Percentiles rank a stretch among this genome's conserved stretches.
These are phyloP conservation scores for Candida gorgasii DNA, from an alignment of 805 yeast genomes.

Conservation along the genomic window DNA sequence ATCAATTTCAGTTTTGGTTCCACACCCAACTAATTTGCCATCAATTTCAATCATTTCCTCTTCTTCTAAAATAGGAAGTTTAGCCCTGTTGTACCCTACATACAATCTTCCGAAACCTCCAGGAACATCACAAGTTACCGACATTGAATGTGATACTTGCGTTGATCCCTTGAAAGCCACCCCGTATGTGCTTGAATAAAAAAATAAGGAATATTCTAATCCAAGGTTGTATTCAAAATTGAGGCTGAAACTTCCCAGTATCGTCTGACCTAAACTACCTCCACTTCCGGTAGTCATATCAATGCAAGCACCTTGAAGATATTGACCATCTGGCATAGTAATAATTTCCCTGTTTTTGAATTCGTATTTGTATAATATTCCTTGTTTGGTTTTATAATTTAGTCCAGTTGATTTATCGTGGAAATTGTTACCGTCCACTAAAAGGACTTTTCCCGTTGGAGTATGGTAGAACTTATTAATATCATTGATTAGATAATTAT, in stretches of 20 bases:
- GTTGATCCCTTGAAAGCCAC: background rate
- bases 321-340: background rate
- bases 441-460: background rate
- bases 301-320: conserved; percentile 10
- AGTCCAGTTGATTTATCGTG: conserved; percentile 1
- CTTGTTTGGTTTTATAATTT: conserved; percentile 3
- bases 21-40: background rate
- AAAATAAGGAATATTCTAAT: background rate
- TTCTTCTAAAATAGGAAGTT: conserved; percentile 3
- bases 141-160: background rate
- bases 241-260: conserved; percentile 1
- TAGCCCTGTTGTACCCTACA: conserved; percentile 1
- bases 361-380: conserved; percentile 1
- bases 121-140: conserved; percentile 8
- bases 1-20: background rate
- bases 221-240: background rate
- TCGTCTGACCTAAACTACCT: conserved; percentile 6
- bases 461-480: conserved; percentile 4
- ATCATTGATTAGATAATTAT: conserved; percentile 4
- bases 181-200: conserved; percentile 3
- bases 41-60: background rate
- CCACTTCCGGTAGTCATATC: conserved; percentile 11
- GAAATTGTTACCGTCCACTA: conserved; percentile 1
- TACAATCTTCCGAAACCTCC: conserved; percentile 6
- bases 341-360: background rate